These are phyloP conservation scores for Phaeotremella skinneri DNA, from an alignment of 768 basidiomycete species.

Conservation along the genomic window DNA sequence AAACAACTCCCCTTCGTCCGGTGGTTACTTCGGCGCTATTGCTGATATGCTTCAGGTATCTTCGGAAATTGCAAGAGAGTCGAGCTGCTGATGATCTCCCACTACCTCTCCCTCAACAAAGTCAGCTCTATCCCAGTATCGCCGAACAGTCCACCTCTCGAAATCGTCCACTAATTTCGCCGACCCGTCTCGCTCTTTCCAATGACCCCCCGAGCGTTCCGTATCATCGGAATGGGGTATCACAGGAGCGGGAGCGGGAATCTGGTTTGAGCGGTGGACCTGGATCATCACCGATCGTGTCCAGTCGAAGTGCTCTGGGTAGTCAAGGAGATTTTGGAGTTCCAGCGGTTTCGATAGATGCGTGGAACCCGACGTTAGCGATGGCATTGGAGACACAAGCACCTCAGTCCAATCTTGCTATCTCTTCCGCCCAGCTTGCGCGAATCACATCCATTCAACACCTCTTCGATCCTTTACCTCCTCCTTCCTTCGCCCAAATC, in stretches of 20 bases:
- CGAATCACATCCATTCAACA: background rate
- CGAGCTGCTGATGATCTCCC: slow-evolving; percentile 62
- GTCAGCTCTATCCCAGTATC: slow-evolving; percentile 50
- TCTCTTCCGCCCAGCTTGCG: background rate
- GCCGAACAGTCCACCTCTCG: background rate
- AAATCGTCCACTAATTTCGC: background rate
- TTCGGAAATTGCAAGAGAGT: slow-evolving; percentile 20
- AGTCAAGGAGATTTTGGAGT: too few relatives aligned
- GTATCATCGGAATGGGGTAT: background rate
- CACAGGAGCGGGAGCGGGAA: background rate
- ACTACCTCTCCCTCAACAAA: slow-evolving; percentile 62
- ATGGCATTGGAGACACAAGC: background rate
- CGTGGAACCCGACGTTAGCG: background rate
- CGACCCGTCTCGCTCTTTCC: slow-evolving; percentile 58
- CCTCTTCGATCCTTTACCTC: too few relatives aligned
- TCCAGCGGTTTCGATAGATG: too few relatives aligned
- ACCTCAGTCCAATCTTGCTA: background rate
- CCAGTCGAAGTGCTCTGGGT: too few relatives aligned
- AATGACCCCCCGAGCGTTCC: slow-evolving; percentile 54
- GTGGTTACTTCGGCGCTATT: background rate
- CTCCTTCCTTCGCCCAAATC: background rate
- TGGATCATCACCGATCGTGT: too few relatives aligned
- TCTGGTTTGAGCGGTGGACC: background rate
- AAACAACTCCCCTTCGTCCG: too few relatives aligned
- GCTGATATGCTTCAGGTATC: slow-evolving; percentile 27